Base-by-base conservation (phyloP, 2,329 filamentous ascomycete species). In the Basipetospora chlamydospora region DNA sequence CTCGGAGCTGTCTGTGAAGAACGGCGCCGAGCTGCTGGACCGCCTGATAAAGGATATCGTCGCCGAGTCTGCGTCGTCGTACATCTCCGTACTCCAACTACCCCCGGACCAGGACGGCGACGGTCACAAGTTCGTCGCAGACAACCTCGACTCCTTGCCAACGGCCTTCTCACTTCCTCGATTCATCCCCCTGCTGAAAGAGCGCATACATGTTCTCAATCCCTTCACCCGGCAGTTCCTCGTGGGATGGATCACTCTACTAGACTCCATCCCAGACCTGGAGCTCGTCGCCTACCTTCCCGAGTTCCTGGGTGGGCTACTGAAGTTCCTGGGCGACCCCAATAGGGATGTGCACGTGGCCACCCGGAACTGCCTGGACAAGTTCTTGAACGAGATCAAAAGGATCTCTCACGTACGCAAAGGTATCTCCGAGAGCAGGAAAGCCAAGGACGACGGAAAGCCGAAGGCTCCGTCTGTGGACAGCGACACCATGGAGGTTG, bases 31-130 rank as follows among this genome's bases (percentile, higher is more conserved):
- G 55, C 70, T 98, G 33, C 70, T 98, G 7, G 90, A 98, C 58
- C 81, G 90, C 21, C 69, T 98, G 33, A 78, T 98, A 51, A 95
- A 95, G 58, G 87, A 96, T 49, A 94, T 96, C 42, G 86, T 96
- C 3, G 82, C 87, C 3, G 88, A 96, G 58, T 94, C 87, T 5
- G 87, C 88, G 11, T 83, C 88, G 29, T 90, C 86, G 4, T 98
- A 98, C 54, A 78, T 96, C 6, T 96, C 90, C 0, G 73, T 95
- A 8, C 63, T 98, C 17, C 31, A 39, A 26, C 28, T 35, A 3
- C 60, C 71, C 9, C 46, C 59, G 0, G 58, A 57, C 2, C 59
- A 68, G 30, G 69, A 73, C 31, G 58, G 59, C 37, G 44, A 41
- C 11, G 40, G 33, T 12, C 18, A 31, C 13, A 41, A 45, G 22